Evolutionary conservation across 1,139 yeast species (phyloP).

Genomic region (Yamadazyma sp.): DNA sequence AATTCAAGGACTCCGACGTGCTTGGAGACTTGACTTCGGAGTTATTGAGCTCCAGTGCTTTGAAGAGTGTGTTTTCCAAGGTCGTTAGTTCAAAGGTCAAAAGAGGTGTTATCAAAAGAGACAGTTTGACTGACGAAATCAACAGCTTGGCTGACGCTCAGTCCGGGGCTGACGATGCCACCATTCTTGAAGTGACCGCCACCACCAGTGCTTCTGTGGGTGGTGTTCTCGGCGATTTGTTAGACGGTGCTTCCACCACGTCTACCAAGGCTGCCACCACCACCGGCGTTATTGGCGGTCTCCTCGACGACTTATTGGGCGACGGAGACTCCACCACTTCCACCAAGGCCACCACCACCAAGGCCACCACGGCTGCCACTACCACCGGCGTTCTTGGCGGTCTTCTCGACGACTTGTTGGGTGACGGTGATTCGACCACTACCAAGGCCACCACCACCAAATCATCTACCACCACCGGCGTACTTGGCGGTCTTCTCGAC

Average conservation of each 20-base stretch:
- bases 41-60: slow-evolving; percentile 18
- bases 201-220: slow-evolving; percentile 4
- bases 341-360: slow-evolving; percentile 11
- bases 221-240: slow-evolving; percentile 11
- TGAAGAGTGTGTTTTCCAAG: slow-evolving; percentile 16
- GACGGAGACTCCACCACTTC: slow-evolving; percentile 9
- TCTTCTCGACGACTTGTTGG: slow-evolving; percentile 14
- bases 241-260: slow-evolving; percentile 5
- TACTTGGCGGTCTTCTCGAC: slow-evolving; percentile 12
- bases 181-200: slow-evolving; percentile 4
- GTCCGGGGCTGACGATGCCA: slow-evolving; percentile 7
- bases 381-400: slow-evolving; percentile 15
- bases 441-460: slow-evolving; percentile 11
- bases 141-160: slow-evolving; percentile 8
- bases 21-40: slow-evolving; percentile 20
- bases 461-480: slow-evolving; percentile 15
- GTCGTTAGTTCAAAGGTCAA: slow-evolving; percentile 16
- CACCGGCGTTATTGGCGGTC: slow-evolving; percentile 14
- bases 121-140: slow-evolving; percentile 6
- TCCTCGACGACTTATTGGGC: slow-evolving; percentile 19
- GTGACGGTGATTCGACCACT: slow-evolving; percentile 14
- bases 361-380: slow-evolving; percentile 10
- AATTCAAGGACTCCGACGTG: slow-evolving; percentile 27
- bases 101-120: slow-evolving; percentile 17
- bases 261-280: slow-evolving; percentile 12